Percentiles rank a stretch among this genome's conserved stretches.
Evolutionary conservation across 2,329 filamentous ascomycete species (phyloP).

Genomic region (Capronia epimyces): DNA sequence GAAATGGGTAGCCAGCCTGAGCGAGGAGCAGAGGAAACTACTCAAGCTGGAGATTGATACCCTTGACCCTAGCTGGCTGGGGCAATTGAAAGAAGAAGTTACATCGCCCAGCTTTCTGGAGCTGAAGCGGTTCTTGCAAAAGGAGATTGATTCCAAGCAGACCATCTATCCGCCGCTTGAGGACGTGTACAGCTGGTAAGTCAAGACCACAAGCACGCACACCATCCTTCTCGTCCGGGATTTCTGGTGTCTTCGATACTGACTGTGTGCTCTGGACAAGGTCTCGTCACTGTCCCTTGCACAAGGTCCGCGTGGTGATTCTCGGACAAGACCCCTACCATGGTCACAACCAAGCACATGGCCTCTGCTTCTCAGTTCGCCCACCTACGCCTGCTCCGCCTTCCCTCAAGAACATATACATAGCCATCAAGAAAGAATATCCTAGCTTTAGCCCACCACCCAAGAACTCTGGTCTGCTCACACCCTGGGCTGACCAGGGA

Average conservation of each 20-base stretch:
- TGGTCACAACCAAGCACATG: conserved; percentile 90
- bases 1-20: conserved; percentile 78
- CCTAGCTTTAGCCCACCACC: conserved; percentile 70
- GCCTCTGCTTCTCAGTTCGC: conserved; percentile 89
- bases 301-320: conserved; percentile 85
- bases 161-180: conserved; percentile 81
- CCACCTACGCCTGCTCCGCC: conserved; percentile 83
- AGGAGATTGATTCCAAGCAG: conserved; percentile 65
- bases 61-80: conserved; percentile 84
- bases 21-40: conserved; percentile 72
- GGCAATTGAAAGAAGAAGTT: conserved; percentile 81
- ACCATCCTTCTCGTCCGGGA: not conserved
- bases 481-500: conserved; percentile 87
- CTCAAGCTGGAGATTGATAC: conserved; percentile 88
- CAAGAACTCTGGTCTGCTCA: conserved; percentile 74
- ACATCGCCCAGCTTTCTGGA: conserved; percentile 72
- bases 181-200: conserved; percentile 92
- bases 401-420: conserved; percentile 91
- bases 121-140: conserved; percentile 79
- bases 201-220: not conserved
- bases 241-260: not conserved
- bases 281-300: conserved; percentile 87
- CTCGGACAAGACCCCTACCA: conserved; percentile 97
- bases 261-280: conserved; percentile 43
- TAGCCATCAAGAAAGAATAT: conserved; percentile 79